phyloP scores from a whole-genome alignment of 768 basidiomycete genomes.

The Sporobolomyces phaffii region DNA sequence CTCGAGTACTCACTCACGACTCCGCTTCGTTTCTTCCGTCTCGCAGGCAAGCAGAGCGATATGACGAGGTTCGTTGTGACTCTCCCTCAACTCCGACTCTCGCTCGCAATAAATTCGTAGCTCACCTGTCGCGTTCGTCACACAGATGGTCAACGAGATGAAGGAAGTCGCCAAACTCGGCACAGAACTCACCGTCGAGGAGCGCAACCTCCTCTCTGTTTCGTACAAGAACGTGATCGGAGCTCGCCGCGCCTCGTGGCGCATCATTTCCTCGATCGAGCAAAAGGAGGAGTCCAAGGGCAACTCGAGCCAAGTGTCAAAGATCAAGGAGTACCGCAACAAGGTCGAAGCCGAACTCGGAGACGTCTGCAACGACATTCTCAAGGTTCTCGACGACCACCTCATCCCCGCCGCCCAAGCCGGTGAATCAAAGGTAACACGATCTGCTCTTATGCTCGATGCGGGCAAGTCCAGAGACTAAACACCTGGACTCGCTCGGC shows the following conservation, averaged over 20 bases:
- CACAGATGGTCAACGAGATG: conserved; percentile 37
- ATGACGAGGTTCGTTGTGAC: conserved; percentile 32
- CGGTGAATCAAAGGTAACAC: conserved; percentile 90
- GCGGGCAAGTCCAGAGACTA: too few species aligned
- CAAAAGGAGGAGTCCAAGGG: conserved; percentile 99
- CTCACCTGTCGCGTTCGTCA: background rate
- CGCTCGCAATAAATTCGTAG: background rate
- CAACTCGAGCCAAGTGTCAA: conserved; percentile 87
- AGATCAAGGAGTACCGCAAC: conserved; percentile 95
- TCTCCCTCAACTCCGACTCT: too few species aligned
- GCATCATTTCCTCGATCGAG: conserved; percentile 96
- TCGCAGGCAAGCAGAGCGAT: conserved; percentile 21
- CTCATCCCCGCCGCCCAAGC: conserved; percentile 93
- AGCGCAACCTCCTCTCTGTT: conserved; percentile 96
- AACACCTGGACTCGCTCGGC: background rate
- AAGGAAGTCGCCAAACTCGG: conserved; percentile 51
- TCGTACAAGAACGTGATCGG: conserved; percentile 89
- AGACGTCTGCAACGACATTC: conserved; percentile 87
- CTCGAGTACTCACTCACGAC: too few species aligned
- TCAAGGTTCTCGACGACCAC: conserved; percentile 72
- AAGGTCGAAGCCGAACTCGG: conserved; percentile 94
- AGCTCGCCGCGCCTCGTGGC: conserved; percentile 97
- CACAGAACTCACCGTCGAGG: conserved; percentile 96
- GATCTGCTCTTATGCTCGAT: too few species aligned
- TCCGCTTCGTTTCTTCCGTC: background rate